Evolutionary conservation across 441 rosid species (phyloP), one percentile per base, ranked within the genome.

Genomic region (Populus trichocarpa): DNA sequence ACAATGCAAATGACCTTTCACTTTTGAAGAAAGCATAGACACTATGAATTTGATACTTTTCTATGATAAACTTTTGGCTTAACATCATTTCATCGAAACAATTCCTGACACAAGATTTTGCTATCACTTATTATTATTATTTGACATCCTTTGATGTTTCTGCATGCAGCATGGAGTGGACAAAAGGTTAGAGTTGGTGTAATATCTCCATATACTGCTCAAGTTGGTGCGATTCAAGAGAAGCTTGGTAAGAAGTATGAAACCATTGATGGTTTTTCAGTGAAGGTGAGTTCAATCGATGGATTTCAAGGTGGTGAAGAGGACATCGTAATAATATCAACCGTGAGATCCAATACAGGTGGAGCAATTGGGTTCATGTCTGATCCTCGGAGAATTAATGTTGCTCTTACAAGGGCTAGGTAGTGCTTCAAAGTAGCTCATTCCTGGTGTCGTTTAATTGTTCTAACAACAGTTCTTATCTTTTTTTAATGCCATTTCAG

Each of bases 281-380:
- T 87, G 70, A 86, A 83, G 70, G 88, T 86, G 42, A 76, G 63
- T 71, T 69, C 90, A 61, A 67, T 88, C 1, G 93, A 88, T 78
- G 89, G 90, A 6, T 87, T 88, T 68, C 89, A 88, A 68, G 93
- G 92, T 10, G 87, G 90, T 2, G 93, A 88, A 67, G 88, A 87
- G 72, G 91, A 87, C 71, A 67, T 89, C 6, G 68, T 89, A 4
- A 81, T 89, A 40, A 61, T 87, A 53, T 87, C 93, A 4, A 88
- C 91, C 8, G 93, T 87, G 9, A 84, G 91, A 80, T 84, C 88
- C 14, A 86, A 87, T 13, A 28, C 4, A 1, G n/a, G 33, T 0
- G 87, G 88, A 18, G 10, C 40, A 13, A 78, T 85, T 68, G 87
- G 87, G 8, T 88, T 88, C 65, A 12, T 87, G n/a, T 82, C 86